Evolutionary conservation across 805 yeast species (phyloP).

Genomic region (Hanseniaspora clermontiae): DNA sequence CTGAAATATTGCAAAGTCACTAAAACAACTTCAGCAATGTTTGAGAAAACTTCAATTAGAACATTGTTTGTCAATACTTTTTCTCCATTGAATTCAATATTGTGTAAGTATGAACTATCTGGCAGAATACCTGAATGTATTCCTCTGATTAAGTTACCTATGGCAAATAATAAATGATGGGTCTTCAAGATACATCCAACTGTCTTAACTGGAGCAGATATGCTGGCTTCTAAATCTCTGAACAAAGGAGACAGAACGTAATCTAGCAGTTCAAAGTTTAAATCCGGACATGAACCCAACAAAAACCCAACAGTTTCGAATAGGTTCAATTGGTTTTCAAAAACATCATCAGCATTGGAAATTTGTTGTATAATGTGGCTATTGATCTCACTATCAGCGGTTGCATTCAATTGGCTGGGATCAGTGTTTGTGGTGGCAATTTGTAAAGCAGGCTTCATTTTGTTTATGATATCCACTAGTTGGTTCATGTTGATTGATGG

Average conservation of each 20-base stretch:
- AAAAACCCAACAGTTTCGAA: slow-evolving; percentile 80
- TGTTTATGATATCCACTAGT: slow-evolving; percentile 46
- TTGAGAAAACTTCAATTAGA: slow-evolving; percentile 40
- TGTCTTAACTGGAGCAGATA: slow-evolving; percentile 34
- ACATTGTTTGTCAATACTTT: slow-evolving; percentile 23
- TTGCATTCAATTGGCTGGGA: slow-evolving; percentile 26
- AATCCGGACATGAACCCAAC: slow-evolving; percentile 38
- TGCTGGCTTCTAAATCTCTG: slow-evolving; percentile 52
- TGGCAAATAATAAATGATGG: slow-evolving; percentile 76
- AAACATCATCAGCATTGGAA: slow-evolving; percentile 43
- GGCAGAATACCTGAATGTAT: slow-evolving; percentile 42
- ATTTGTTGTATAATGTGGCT: slow-evolving; percentile 28
- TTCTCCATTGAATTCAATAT: slow-evolving; percentile 27
- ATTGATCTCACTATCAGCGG: slow-evolving; percentile 21
- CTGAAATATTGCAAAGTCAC: slow-evolving; percentile 71
- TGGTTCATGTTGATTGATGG: slow-evolving; percentile 43
- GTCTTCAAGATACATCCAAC: slow-evolving; percentile 50
- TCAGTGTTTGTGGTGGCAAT: slow-evolving; percentile 49
- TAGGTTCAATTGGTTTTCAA: slow-evolving; percentile 67
- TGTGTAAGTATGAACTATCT: slow-evolving; percentile 26
- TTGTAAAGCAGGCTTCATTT: slow-evolving; percentile 35
- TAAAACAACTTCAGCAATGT: slow-evolving; percentile 68
- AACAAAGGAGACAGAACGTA: slow-evolving; percentile 64
- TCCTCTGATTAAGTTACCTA: slow-evolving; percentile 84
- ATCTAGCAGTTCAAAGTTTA: slow-evolving; percentile 40